Evolutionary conservation across 2,329 filamentous ascomycete species (phyloP).

Genomic region (Xylaria hypoxylon): DNA sequence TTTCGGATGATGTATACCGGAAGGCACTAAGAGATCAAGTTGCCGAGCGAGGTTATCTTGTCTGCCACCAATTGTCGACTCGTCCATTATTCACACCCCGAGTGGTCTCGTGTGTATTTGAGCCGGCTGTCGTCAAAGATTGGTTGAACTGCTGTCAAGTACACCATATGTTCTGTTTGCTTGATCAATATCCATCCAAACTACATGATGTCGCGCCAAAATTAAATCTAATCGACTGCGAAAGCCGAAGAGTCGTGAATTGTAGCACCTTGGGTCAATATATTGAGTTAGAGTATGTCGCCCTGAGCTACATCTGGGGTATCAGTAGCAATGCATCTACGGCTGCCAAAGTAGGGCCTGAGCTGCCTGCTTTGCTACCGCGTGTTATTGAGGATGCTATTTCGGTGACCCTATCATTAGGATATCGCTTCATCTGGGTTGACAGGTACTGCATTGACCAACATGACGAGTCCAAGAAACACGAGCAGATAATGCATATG

Average conservation of each 20-base stretch:
- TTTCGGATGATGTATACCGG: not conserved
- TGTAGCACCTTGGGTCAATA: not conserved
- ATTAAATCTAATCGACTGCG: constrained; percentile 21
- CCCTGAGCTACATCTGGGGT: constrained; percentile 27
- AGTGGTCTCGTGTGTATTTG: not conserved
- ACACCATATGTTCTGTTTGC: constrained; percentile 7
- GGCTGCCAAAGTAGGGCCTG: not conserved
- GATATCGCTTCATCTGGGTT: constrained; percentile 35
- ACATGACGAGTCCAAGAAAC: constrained; percentile 17
- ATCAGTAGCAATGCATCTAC: not conserved
- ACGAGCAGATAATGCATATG: constrained; percentile 38
- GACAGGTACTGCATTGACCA: constrained; percentile 36
- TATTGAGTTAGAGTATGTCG: constrained; percentile 11
- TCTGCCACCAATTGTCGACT: constrained; percentile 4
- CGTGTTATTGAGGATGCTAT: constrained; percentile 32
- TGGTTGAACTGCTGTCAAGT: constrained; percentile 8
- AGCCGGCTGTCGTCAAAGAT: not conserved
- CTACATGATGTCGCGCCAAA: not conserved
- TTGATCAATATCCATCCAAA: not conserved
- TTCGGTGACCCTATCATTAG: constrained; percentile 14
- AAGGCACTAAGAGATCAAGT: constrained; percentile 5
- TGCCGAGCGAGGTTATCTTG: constrained; percentile 8
- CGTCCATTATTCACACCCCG: constrained; percentile 4
- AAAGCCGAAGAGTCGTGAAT: not conserved
- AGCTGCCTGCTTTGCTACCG: constrained; percentile 5